Percentiles rank a stretch among this genome's conserved stretches.
These are phyloP conservation scores for Eustoma russellianum DNA, from an alignment of 257 asterid genomes.

Conservation along the genomic window DNA sequence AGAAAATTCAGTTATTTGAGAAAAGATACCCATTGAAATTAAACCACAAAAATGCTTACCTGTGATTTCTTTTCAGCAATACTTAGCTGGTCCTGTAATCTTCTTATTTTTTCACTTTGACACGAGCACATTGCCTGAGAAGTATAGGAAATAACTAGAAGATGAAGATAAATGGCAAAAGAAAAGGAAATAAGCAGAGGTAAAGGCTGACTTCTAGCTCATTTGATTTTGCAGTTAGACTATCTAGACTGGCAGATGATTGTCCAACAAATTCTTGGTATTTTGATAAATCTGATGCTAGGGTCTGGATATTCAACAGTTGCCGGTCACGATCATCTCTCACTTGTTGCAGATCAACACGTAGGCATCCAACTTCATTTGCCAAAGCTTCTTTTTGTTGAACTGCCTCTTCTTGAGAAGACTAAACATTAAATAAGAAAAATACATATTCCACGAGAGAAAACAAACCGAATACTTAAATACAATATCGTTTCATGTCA, in stretches of 20 bases:
- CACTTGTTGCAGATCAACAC: constrained; percentile 67
- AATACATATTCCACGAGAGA: too few relatives aligned
- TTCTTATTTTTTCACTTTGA: constrained; percentile 61
- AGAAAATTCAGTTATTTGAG: not conserved
- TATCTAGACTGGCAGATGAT: constrained; percentile 43
- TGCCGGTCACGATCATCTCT: constrained; percentile 80
- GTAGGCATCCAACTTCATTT: constrained; percentile 58
- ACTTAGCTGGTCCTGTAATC: constrained; percentile 59
- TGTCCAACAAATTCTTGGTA: constrained; percentile 58
- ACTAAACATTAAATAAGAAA: constrained; percentile 18
- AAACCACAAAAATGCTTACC: constrained; percentile 29
- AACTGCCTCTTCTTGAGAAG: constrained; percentile 58
- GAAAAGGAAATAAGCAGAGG: not conserved
- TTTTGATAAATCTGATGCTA: constrained; percentile 45
- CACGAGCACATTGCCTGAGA: constrained; percentile 52
- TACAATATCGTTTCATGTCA: too few relatives aligned
- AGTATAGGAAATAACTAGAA: constrained; percentile 7
- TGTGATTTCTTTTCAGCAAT: constrained; percentile 54
- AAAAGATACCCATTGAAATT: not conserved
- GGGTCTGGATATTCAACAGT: constrained; percentile 39
- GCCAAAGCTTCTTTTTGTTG: constrained; percentile 67
- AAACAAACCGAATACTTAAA: too few relatives aligned
- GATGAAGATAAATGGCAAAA: not conserved
- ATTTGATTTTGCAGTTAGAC: constrained; percentile 35
- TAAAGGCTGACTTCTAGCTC: constrained; percentile 54